Evolutionary conservation across 2,329 filamentous ascomycete genomes (phyloP).

Genomic region (Ascocoryne sarcoides): DNA sequence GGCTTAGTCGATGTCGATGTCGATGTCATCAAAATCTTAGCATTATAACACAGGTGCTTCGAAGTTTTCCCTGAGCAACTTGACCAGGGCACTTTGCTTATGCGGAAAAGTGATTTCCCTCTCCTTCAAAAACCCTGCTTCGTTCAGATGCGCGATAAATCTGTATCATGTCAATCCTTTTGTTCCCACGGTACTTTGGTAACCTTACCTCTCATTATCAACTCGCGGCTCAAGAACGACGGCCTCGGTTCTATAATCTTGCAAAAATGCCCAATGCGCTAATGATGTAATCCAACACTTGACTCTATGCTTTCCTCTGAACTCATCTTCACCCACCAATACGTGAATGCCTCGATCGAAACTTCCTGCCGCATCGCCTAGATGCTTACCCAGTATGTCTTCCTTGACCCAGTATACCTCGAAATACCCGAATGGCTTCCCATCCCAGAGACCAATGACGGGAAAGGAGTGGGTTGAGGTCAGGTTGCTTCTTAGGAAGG

Average conservation of each 20-base stretch:
- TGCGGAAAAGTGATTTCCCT: conserved; percentile 81
- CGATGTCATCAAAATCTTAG: neutral
- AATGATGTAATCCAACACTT: conserved; percentile 74
- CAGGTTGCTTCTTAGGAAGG: conserved; percentile 60
- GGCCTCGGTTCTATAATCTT: conserved; percentile 72
- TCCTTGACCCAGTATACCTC: conserved; percentile 99
- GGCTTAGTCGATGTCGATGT: too few relatives aligned
- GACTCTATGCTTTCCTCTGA: conserved; percentile 68
- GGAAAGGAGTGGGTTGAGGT: conserved; percentile 72
- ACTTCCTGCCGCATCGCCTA: conserved; percentile 60
- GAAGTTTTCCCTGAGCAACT: conserved; percentile 72
- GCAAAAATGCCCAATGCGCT: conserved; percentile 75
- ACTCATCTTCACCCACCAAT: conserved; percentile 86
- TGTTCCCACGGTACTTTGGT: neutral
- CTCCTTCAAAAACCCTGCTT: conserved; percentile 76
- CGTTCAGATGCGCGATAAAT: conserved; percentile 58
- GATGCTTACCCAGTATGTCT: conserved; percentile 63
- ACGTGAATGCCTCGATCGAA: conserved; percentile 87
- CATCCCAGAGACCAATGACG: conserved; percentile 88
- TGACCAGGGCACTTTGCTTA: conserved; percentile 84
- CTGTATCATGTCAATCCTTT: conserved; percentile 32
- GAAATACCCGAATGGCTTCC: conserved; percentile 92
- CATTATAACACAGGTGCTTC: conserved; percentile 47
- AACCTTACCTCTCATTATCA: conserved; percentile 75
- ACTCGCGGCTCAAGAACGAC: conserved; percentile 83